Evolutionary conservation across 1,284 basidiomycete species (phyloP).

Genomic region (Trichosporon sp.): DNA sequence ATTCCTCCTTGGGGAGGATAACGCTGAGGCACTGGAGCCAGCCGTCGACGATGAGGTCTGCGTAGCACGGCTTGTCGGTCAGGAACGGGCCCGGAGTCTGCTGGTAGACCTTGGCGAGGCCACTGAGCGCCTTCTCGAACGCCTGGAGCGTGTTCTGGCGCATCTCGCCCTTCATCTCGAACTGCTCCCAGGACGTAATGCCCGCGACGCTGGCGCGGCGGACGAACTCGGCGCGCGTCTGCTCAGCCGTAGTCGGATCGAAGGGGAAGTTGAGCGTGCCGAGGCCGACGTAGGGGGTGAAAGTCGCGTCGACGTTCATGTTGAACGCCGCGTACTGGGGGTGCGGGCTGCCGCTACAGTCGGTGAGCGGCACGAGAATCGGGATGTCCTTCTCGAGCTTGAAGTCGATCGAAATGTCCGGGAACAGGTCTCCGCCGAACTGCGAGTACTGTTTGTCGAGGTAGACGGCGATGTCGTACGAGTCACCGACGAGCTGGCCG

Average conservation of each 20-base stretch:
- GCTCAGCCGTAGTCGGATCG: background rate
- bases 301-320: conserved; percentile 1
- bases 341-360: background rate
- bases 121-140: background rate
- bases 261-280: background rate
- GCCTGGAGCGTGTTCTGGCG: background rate
- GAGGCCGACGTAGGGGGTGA: background rate
- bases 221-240: background rate
- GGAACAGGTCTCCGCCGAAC: background rate
- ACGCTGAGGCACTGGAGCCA: background rate
- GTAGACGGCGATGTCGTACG: background rate
- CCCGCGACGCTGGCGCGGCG: conserved; percentile 3
- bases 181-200: background rate
- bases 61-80: background rate
- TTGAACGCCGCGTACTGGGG: background rate
- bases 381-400: background rate
- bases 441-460: background rate
- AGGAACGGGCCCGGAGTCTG: background rate
- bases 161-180: background rate
- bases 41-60: background rate
- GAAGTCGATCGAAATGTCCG: background rate
- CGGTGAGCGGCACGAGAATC: background rate
- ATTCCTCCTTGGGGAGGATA: background rate
- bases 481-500: background rate
- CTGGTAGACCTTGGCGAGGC: background rate